Evolutionary conservation across 208 protist genomes (phyloP), one percentile per base, ranked within the genome.

Genomic region (Strigomonas oncopelti): DNA sequence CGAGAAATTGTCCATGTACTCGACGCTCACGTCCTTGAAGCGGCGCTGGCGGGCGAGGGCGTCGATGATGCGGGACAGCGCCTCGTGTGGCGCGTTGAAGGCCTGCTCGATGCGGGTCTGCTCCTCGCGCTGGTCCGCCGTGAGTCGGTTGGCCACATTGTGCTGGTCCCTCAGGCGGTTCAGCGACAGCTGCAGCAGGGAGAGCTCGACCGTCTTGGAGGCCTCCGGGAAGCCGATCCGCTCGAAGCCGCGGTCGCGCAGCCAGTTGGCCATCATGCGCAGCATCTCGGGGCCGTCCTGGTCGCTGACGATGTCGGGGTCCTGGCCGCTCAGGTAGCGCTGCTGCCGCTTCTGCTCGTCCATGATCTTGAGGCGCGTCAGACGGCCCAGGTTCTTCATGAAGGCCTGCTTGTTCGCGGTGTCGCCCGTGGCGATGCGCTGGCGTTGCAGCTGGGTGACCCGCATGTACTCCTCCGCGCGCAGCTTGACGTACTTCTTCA

Each of bases 391-490:
- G 81, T 99, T 99, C 88, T 99, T 99, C 86, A 99, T 99, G 80
- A 97, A 98, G n/a, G 99, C 98, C 31, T 98, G 99, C 76, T 99
- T 99, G 81, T 99, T 99, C 7, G 99, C 98, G 31, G 98, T 99
- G 52, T 98, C 98, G 42, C 98, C 99, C 51, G 98, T 90, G 8
- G 90, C 81, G 67, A 99, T 99, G 55, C 98, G 92, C 75, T 99
- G 98, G 32, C 99, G 90, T 71, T 99, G 99, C 77, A 99, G 99
- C 82, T 99, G 98, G 25, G 99, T 93, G 0, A 98, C 94, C 60
- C 98, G 98, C 13, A 99, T 99, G 94, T 99, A 99, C 98, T 99
- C 99, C 85, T 99, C 99, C 2, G 99, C 97, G 78, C 99, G 99
- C 52, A 96, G 81, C 85, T 99, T 99, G 45, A 99, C 99, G 77